Evolutionary conservation across 257 asterid genomes (phyloP), one percentile per base, ranked within the genome.

Genomic region (Nicotiana otophora): DNA sequence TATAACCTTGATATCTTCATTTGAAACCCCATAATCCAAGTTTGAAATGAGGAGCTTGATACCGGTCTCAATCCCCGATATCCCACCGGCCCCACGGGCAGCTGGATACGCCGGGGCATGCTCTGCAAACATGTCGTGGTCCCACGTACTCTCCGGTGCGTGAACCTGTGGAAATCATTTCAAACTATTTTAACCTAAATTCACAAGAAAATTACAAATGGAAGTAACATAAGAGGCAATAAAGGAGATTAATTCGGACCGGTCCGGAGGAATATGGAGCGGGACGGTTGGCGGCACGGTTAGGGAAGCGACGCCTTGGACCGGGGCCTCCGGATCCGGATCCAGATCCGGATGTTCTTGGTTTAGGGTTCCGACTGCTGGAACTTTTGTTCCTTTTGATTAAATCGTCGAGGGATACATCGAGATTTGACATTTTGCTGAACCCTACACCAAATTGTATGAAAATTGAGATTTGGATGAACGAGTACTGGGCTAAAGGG

Each of bases 1-100:
- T 16, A 36, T 31, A 58, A 93, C 99, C 98, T 94, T 96, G 54
- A 96, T 85, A 89, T 96, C 99, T 82, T 96, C 99, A 28, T 85
- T 91, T 7, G 99, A 96, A 55, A 96, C 99, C 6, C 98, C 97
- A 67, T 94, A 94, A 72, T 96, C 99, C 33, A 96, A 89, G 89
- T 96, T 94, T 16, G 99, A 96, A 39, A 94, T 88, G 88, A 91
- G 92, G 11, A 96, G 87, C 89, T 94, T 96, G 1, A 95, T 93
- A 67, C 99, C 99, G 1, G 98, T 96, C 92, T 93, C 99, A 53
- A 96, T 96, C 68, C 89, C 88, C 46, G 97, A 88, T 19, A 91
- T 80, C 51, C 94, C 51, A 42, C 51, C 88, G 11, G 90, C 90
- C 10, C 91, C 96, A 5, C 87, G 61, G 15, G 64, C 86, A 20